A percentile compares a stretch with the other conserved stretches of the same genome.
Evolutionary conservation across 2,329 filamentous ascomycete genomes (phyloP).

Genomic region (Pyrenophora graminea): DNA sequence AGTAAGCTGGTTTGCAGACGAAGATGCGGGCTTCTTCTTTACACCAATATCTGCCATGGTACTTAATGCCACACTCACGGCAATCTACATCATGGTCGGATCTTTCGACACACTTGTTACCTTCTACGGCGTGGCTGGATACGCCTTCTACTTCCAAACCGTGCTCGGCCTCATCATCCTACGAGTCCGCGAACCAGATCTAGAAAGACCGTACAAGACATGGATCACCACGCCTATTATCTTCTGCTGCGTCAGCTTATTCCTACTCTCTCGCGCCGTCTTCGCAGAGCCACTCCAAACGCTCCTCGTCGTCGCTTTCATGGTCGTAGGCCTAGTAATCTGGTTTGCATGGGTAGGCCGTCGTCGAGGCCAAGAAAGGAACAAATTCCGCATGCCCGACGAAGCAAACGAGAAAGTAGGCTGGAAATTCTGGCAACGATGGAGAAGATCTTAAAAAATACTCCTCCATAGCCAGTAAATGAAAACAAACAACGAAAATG

Average conservation of each 20-base stretch:
- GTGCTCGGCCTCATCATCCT: conserved; percentile 92
- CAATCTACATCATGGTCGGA: conserved; percentile 79
- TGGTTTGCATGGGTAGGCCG: conserved; percentile 85
- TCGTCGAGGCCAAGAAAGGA: conserved; percentile 30
- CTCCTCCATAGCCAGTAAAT: background rate
- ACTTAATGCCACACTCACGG: conserved; percentile 76
- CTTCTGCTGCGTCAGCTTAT: conserved; percentile 96
- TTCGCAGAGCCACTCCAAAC: conserved; percentile 93
- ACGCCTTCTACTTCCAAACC: conserved; percentile 95
- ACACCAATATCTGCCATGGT: conserved; percentile 92
- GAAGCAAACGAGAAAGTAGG: conserved; percentile 36
- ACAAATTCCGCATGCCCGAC: conserved; percentile 29
- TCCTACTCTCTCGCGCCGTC: conserved; percentile 83
- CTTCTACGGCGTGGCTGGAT: conserved; percentile 96
- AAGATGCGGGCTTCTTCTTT: conserved; percentile 83
- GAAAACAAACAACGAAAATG: background rate
- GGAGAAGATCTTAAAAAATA: conserved; percentile 31
- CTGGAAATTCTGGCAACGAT: conserved; percentile 54
- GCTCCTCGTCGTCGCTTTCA: conserved; percentile 81
- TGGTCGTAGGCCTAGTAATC: conserved; percentile 79
- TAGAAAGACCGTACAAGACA: conserved; percentile 90
- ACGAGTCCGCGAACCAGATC: conserved; percentile 79
- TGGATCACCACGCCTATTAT: conserved; percentile 98
- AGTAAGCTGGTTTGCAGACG: conserved; percentile 49
- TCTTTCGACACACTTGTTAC: conserved; percentile 91